Base-by-base conservation (phyloP, 164 flowering plant species). In the Litsea cubeba region DNA sequence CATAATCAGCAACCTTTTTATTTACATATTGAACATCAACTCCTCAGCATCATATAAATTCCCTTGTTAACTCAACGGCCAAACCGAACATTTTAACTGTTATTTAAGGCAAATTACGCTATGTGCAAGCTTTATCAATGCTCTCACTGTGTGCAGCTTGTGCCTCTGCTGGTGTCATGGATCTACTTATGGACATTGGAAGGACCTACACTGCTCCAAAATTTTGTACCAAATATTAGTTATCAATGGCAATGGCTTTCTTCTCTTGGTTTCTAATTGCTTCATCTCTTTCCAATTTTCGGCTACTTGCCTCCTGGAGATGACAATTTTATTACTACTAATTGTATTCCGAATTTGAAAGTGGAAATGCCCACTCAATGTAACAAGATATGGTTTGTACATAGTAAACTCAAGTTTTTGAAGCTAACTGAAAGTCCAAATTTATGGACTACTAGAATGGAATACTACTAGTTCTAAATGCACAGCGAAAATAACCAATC, bases 211-310 rank as follows among this genome's bases (percentile, higher is more conserved):
- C 89, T 73, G 86, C 83, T 54, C 71, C 83, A 17, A 87, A 84
- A 78, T 66, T 80, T 30, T 89, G 97, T 75, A 75, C 81, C 67
- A 83, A 90, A 77, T 90, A 89, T 80, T 89, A 87, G 74, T 78
- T 92, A 18, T 90, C 97, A 28, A 87, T 89, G 2, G 82, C 87
- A 25, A 86, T 88, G 90, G 95, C 95, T 26, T 90, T 90, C 83
- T 73, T 88, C 72, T 84, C 93, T 35, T 90, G 97, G 95, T 81
- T 90, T 76, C 77, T 92, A 51, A 86, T 87, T 6, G 32, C 80
- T 20, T 89, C 92, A 0, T 81, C 83, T 65, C 89, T 92, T 70
- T 84, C 80, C 82, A 92, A 92, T 76, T 83, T 92, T 10, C 87
- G 93, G 97, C 65, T 87, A 50, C 87, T 88, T 12, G 90, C 93